These are phyloP conservation scores for Mantamonas sphyraenae DNA, from an alignment of 78 protist genomes.

Conservation along the genomic window DNA sequence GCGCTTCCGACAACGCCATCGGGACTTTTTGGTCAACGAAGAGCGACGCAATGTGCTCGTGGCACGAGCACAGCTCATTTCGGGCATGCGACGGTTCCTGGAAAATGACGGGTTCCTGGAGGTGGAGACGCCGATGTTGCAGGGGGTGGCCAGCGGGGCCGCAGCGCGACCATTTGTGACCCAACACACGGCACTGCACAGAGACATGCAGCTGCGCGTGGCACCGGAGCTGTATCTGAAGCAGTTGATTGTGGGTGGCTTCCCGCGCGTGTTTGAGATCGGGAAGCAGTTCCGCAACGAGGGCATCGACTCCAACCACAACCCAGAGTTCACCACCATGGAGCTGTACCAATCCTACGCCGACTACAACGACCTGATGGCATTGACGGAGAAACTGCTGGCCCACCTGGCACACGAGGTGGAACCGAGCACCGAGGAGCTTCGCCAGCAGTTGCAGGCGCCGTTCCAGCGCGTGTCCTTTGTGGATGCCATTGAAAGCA, in stretches of 20 bases:
- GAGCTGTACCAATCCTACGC: slow-evolving; percentile 99
- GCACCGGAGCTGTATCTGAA: slow-evolving; percentile 99
- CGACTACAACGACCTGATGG: slow-evolving; percentile 98
- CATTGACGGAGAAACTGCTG: slow-evolving; percentile 86
- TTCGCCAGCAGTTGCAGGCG: no score
- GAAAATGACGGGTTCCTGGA: slow-evolving; percentile 83
- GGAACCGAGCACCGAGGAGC: no score
- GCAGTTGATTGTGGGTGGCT: slow-evolving; percentile 90
- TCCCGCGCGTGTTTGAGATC: slow-evolving; percentile 98
- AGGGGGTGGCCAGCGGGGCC: slow-evolving; percentile 96
- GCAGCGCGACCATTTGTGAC: slow-evolving; percentile 98
- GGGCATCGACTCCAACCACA: slow-evolving; percentile 95
- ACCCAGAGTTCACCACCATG: slow-evolving; percentile 99
- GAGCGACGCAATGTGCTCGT: slow-evolving; percentile 51
- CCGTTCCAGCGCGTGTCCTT: no score
- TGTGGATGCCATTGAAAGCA: no score
- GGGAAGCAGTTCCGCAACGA: slow-evolving; percentile 99
- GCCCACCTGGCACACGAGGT: no score
- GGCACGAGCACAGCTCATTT: neutral
- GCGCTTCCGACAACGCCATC: slow-evolving; percentile 85
- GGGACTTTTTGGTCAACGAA: slow-evolving; percentile 91
- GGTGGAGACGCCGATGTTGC: slow-evolving; percentile 92
- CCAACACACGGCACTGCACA: slow-evolving; percentile 90
- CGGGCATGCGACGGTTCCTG: slow-evolving; percentile 23
- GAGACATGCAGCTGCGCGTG: slow-evolving; percentile 81